Conservation (phyloP, 164 flowering plant genomes). For the Berberis thunbergii region DNA sequence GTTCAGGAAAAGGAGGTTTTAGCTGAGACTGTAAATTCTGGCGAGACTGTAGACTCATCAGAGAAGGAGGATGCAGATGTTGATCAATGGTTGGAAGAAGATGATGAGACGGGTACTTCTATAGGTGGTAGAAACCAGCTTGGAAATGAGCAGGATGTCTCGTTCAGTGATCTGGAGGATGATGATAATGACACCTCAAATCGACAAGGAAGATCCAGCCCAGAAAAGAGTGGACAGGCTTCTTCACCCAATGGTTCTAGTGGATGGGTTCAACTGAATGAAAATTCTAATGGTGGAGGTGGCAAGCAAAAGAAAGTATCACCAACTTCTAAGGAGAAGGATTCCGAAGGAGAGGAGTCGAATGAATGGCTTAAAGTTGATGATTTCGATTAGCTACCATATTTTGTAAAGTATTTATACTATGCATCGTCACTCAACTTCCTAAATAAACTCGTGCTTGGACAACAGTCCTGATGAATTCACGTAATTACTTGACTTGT, state of each 20-base stretch:
- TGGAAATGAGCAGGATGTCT: constrained; percentile 39
- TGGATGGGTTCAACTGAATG: constrained; percentile 45
- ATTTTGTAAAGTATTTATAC: not conserved
- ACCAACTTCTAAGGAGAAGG: constrained; percentile 25
- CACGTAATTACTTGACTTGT: not conserved
- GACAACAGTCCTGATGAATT: not conserved
- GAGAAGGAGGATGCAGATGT: constrained; percentile 10
- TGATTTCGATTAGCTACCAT: constrained; percentile 29
- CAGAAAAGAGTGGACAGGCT: constrained; percentile 1
- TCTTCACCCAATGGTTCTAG: constrained; percentile 29
- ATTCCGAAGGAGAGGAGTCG: constrained; percentile 50
- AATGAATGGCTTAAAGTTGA: constrained; percentile 54
- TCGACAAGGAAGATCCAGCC: constrained; percentile 12
- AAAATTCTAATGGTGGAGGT: constrained; percentile 16
- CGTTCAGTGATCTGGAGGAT: constrained; percentile 59
- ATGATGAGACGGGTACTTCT: constrained; percentile 14
- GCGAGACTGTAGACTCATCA: not conserved
- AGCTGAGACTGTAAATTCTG: constrained; percentile 13
- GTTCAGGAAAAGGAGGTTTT: constrained; percentile 14
- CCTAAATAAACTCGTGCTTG: constrained; percentile 2
- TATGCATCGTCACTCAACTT: not conserved
- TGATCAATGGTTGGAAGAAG: constrained; percentile 27
- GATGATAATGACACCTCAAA: constrained; percentile 25
- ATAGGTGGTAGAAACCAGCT: constrained; percentile 13
- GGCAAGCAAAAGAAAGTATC: constrained; percentile 18